Conservation (phyloP, 768 basidiomycete genomes). For the Terana coerulea region DNA sequence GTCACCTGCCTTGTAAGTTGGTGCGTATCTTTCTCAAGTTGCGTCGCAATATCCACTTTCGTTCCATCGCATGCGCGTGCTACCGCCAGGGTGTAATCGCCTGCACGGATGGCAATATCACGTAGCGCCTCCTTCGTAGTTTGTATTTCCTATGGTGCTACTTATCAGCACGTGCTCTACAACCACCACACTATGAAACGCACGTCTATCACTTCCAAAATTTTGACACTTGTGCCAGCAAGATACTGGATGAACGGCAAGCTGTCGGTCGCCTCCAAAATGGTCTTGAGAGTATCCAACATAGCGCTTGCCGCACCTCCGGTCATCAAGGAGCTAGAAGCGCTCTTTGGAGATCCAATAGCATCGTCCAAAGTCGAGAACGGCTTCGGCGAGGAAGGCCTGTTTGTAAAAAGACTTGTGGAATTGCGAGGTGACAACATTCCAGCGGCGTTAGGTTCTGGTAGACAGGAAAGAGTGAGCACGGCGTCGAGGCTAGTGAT, state of each 20-base stretch:
- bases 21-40: not conserved
- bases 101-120: not conserved
- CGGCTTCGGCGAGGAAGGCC: no score
- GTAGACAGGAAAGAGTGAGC: no score
- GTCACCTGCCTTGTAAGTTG: not conserved
- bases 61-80: not conserved
- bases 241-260: slow-evolving; percentile 1
- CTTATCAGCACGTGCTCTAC: not conserved
- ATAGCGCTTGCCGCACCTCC: no score
- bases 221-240: not conserved
- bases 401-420: no score
- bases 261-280: not conserved
- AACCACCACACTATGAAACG: not conserved
- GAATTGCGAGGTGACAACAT: no score
- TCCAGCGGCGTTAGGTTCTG: no score
- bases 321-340: no score
- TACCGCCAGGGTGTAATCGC: not conserved
- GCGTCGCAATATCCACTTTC: not conserved
- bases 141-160: not conserved
- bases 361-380: no score
- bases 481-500: no score
- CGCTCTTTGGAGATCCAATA: no score
- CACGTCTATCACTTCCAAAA: not conserved
- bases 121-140: not conserved
- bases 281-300: not conserved